A percentile compares a stretch with the other conserved stretches of the same genome.
These are phyloP conservation scores for Graphilbum sp. DNA, from an alignment of 2,329 filamentous ascomycete genomes.

Conservation along the genomic window DNA sequence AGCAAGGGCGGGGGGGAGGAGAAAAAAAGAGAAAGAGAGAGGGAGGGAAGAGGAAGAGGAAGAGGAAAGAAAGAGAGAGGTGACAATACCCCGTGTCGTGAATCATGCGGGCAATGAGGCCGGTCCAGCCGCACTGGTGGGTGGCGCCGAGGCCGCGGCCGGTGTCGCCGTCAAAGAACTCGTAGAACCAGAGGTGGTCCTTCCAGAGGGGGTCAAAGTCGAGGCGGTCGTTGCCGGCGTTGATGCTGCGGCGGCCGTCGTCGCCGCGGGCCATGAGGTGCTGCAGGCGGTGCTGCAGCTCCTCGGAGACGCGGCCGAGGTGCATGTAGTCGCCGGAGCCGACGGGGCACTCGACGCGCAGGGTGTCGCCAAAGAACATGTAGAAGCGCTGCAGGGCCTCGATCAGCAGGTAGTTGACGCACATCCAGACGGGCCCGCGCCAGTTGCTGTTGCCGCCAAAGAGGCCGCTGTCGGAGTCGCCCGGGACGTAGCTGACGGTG, in stretches of 20 bases:
- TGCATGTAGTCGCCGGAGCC: conserved; percentile 93
- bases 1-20: not conserved
- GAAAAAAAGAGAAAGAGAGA: not conserved
- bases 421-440: conserved; percentile 91
- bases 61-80: not conserved
- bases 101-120: conserved; percentile 88
- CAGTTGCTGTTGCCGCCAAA: conserved; percentile 98
- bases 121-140: conserved; percentile 95
- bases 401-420: conserved; percentile 86
- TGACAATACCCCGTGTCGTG: conserved; percentile 79
- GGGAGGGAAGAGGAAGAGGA: not conserved
- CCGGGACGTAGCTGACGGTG: conserved; percentile 75
- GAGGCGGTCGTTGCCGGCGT: conserved; percentile 66
- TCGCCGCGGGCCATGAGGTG: conserved; percentile 77
- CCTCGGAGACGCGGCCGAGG: conserved; percentile 82
- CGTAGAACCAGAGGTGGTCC: conserved; percentile 88
- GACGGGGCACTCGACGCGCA: conserved; percentile 86
- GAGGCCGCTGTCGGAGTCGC: conserved; percentile 88
- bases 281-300: conserved; percentile 86
- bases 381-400: conserved; percentile 92
- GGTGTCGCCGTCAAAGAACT: conserved; percentile 90
- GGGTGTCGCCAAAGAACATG: conserved; percentile 80
- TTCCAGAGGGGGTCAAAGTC: conserved; percentile 91
- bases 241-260: conserved; percentile 76
- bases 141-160: conserved; percentile 81